Conservation (phyloP, 768 basidiomycete species). For the Lactarius tabidus region DNA sequence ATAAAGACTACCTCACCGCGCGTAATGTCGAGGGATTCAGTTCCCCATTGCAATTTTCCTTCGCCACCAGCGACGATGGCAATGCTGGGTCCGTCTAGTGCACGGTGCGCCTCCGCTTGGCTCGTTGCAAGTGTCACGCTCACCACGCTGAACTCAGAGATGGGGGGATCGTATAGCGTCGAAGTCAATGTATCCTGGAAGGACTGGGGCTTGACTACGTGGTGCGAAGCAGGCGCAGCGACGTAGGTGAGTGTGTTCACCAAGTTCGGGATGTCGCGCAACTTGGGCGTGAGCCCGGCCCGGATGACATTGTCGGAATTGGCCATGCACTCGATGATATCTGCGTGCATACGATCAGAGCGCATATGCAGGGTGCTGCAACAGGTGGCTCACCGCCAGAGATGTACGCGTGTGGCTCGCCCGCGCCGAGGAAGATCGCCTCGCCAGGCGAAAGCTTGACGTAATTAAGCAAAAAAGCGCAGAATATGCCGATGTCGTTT, state of each 20-base stretch:
- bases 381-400: conserved; percentile 66
- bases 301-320: conserved; percentile 99
- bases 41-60: conserved; percentile 52
- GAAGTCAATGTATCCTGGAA: conserved; percentile 40
- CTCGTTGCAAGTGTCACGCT: conserved; percentile 47
- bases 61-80: conserved; percentile 68
- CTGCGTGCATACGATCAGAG: conserved; percentile 38
- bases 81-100: conserved; percentile 81
- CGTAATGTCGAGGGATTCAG: conserved; percentile 39
- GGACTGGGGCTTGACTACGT: conserved; percentile 58
- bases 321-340: conserved; percentile 99
- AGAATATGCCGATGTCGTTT: conserved; percentile 90
- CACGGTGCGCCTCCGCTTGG: conserved; percentile 50
- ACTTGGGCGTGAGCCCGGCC: conserved; percentile 95
- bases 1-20: conserved; percentile 81
- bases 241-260: conserved; percentile 83
- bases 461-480: conserved; percentile 85
- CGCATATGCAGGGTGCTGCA: background rate
- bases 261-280: conserved; percentile 90
- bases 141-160: conserved; percentile 89
- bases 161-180: conserved; percentile 83
- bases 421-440: conserved; percentile 92
- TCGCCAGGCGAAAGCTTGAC: conserved; percentile 75
- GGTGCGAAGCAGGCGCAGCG: conserved; percentile 61
- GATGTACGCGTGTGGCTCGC: conserved; percentile 96